phyloP scores from a whole-genome alignment of 345 rosid genomes.

The Jatropha curcas region DNA sequence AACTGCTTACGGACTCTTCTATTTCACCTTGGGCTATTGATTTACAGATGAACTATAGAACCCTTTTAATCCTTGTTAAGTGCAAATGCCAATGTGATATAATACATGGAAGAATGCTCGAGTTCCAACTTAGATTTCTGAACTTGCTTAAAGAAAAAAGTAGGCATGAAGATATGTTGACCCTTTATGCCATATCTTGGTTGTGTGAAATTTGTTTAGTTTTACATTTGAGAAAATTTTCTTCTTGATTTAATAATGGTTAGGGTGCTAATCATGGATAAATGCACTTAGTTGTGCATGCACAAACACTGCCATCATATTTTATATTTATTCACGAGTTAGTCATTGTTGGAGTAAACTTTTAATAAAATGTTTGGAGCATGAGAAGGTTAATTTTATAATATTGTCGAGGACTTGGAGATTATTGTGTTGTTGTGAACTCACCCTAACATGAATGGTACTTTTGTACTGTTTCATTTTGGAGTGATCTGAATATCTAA shows the following conservation, averaged over 20 bases:
- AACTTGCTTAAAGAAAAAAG: too few species aligned
- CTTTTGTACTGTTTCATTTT: not conserved
- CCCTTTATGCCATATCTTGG: too few species aligned
- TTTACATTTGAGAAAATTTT: too few species aligned
- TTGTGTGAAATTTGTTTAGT: too few species aligned
- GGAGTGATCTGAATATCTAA: not conserved
- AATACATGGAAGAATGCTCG: not conserved
- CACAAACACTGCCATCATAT: not conserved
- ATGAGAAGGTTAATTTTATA: too few species aligned
- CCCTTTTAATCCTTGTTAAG: not conserved
- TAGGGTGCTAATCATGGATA: not conserved
- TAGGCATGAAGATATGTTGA: too few species aligned
- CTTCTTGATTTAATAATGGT: not conserved
- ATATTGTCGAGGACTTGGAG: not conserved
- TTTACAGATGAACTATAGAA: not conserved
- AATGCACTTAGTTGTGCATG: not conserved
- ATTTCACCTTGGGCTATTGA: not conserved
- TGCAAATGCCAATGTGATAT: not conserved
- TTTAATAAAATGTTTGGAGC: not conserved
- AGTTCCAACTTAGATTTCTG: not conserved
- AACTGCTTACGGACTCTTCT: not conserved
- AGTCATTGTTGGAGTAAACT: not conserved
- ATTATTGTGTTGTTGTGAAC: not conserved
- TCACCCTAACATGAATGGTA: not conserved
- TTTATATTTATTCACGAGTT: not conserved